Evolutionary conservation across 2,329 filamentous ascomycete genomes (phyloP).

Genomic region (Fusarium newnesense): DNA sequence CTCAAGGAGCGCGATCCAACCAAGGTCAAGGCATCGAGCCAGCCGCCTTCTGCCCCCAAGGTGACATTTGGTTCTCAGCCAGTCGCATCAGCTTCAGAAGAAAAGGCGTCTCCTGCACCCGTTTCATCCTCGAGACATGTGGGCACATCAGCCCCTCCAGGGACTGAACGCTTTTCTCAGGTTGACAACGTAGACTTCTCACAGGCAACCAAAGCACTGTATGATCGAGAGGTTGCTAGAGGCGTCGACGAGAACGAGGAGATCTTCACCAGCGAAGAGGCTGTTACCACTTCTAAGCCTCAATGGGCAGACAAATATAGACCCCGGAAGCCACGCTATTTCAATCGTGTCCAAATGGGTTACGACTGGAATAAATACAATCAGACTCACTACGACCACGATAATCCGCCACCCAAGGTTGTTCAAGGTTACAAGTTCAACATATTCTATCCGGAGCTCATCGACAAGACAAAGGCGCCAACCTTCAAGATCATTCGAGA

Average conservation of each 20-base stretch:
- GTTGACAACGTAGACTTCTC: constrained; percentile 82
- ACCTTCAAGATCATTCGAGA: constrained; percentile 97
- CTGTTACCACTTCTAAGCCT: constrained; percentile 68
- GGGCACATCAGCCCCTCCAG: constrained; percentile 57
- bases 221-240: constrained; percentile 91
- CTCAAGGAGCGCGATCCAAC: constrained; percentile 75
- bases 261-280: constrained; percentile 91
- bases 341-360: constrained; percentile 98
- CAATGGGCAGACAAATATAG: constrained; percentile 87
- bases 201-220: constrained; percentile 86
- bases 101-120: constrained; percentile 10
- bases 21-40: constrained; percentile 60
- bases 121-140: constrained; percentile 41
- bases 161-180: constrained; percentile 75
- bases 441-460: constrained; percentile 97
- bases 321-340: constrained; percentile 93
- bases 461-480: constrained; percentile 93
- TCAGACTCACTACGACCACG: constrained; percentile 98
- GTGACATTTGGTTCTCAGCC: constrained; percentile 3
- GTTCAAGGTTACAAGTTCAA: constrained; percentile 99
- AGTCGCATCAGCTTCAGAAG: constrained; percentile 8
- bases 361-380: constrained; percentile 99
- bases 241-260: constrained; percentile 95
- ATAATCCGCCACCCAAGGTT: constrained; percentile 96
- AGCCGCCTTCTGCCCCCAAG: constrained; percentile 12